These are phyloP conservation scores for Ceratonia siliqua DNA, from an alignment of 306 rosid species.

Conservation along the genomic window DNA sequence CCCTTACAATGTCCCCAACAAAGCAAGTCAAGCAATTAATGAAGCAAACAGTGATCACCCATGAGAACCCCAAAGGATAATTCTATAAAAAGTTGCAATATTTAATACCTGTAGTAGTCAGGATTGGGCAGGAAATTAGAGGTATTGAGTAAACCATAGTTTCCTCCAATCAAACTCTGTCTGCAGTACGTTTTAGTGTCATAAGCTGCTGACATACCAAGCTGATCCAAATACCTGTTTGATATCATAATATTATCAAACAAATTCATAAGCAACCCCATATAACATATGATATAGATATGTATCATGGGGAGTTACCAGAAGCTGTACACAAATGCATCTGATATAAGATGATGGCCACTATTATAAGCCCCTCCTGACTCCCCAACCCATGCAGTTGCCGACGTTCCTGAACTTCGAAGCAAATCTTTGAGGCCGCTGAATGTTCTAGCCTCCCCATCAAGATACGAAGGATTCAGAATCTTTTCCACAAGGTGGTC, in stretches of 20 bases:
- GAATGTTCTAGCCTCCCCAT: constrained; percentile 57
- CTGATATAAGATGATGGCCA: constrained; percentile 76
- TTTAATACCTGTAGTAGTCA: constrained; percentile 55
- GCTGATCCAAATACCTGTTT: constrained; percentile 91
- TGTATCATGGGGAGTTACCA: constrained; percentile 49
- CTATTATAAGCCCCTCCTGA: constrained; percentile 96
- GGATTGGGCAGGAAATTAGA: constrained; percentile 76
- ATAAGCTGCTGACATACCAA: constrained; percentile 80
- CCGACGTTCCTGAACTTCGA: constrained; percentile 50
- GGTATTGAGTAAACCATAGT: constrained; percentile 81
- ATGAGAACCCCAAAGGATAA: neutral
- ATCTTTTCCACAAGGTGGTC: constrained; percentile 62
- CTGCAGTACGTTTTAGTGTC: constrained; percentile 91
- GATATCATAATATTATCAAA: neutral
- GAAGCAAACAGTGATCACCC: constrained; percentile 29
- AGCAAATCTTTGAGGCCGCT: constrained; percentile 55
- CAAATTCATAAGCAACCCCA: neutral
- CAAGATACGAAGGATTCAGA: constrained; percentile 68
- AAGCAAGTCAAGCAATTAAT: constrained; percentile 34
- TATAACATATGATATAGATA: no score
- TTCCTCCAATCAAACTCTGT: constrained; percentile 87
- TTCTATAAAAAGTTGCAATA: neutral
- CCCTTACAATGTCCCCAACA: constrained; percentile 1
- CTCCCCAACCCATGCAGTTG: constrained; percentile 92
- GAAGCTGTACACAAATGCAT: constrained; percentile 85